Percentiles rank a stretch among this genome's conserved stretches.
These are phyloP conservation scores for Neurospora crassa DNA, from an alignment of 2,329 filamentous ascomycete species.

Conservation along the genomic window DNA sequence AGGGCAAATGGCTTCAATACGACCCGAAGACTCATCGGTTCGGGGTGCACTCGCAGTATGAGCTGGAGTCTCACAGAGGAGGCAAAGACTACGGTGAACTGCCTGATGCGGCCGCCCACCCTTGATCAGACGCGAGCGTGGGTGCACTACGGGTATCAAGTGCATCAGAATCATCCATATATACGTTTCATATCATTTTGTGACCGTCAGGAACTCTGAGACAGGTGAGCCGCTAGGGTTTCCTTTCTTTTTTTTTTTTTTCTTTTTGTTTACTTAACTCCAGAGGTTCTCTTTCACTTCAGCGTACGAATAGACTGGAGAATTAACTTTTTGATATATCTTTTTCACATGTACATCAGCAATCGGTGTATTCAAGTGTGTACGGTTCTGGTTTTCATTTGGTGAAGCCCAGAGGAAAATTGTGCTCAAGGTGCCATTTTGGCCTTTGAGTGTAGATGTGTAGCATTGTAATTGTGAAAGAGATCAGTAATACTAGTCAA, in stretches of 20 bases:
- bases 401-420: neutral
- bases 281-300: neutral
- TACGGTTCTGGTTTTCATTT: neutral
- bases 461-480: neutral
- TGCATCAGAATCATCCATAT: neutral
- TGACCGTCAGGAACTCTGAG: neutral
- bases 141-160: neutral
- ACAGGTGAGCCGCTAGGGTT: neutral
- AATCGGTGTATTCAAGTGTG: neutral
- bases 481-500: neutral
- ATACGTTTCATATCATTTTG: neutral
- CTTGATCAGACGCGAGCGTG: slow-evolving; percentile 2
- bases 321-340: neutral
- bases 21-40: slow-evolving; percentile 30
- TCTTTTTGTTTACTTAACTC: neutral
- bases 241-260: neutral
- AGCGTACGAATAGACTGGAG: neutral
- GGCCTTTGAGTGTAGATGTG: neutral
- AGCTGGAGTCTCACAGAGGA: slow-evolving; percentile 20
- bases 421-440: neutral
- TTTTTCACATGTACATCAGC: neutral
- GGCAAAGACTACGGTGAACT: slow-evolving; percentile 16
- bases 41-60: slow-evolving; percentile 26
- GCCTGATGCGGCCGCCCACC: slow-evolving; percentile 13
- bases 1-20: slow-evolving; percentile 36